Evolutionary conservation across 805 yeast genomes (phyloP).

Genomic region (Phaffomyces opuntiae): DNA sequence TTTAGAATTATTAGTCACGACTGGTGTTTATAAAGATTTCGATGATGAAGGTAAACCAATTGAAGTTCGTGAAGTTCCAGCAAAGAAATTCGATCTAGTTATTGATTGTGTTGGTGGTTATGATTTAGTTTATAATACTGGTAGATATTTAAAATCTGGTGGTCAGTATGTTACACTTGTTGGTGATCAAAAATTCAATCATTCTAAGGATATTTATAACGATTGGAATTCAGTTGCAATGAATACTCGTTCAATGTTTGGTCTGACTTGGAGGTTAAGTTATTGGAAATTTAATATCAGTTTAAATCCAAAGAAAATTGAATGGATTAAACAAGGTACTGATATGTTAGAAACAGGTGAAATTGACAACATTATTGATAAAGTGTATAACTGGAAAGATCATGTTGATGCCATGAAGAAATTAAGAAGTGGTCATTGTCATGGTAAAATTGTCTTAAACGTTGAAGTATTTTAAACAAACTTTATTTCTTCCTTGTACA

Average conservation of each 20-base stretch:
- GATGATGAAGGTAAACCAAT: slow-evolving; percentile 21
- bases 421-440: slow-evolving; percentile 43
- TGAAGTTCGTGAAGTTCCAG: slow-evolving; percentile 14
- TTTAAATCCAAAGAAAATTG: slow-evolving; percentile 24
- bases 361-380: slow-evolving; percentile 42
- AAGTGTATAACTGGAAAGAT: slow-evolving; percentile 49
- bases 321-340: slow-evolving; percentile 35
- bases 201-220: slow-evolving; percentile 28
- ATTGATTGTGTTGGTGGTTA: slow-evolving; percentile 68
- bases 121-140: slow-evolving; percentile 35
- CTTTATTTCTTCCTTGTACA: background rate
- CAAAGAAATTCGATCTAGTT: slow-evolving; percentile 49
- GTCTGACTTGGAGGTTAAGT: slow-evolving; percentile 28
- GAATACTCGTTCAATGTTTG: slow-evolving; percentile 23
- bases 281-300: slow-evolving; percentile 31
- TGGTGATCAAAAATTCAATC: slow-evolving; percentile 50
- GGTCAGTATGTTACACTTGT: slow-evolving; percentile 51
- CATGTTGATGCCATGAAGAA: slow-evolving; percentile 46
- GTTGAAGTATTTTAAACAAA: slow-evolving; percentile 31
- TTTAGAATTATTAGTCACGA: slow-evolving; percentile 14
- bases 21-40: slow-evolving; percentile 28
- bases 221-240: slow-evolving; percentile 30
- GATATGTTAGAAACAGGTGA: slow-evolving; percentile 41
- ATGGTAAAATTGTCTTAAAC: slow-evolving; percentile 61
- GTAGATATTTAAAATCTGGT: slow-evolving; percentile 38